Percentiles rank a stretch among this genome's conserved stretches.
These are phyloP conservation scores for Excoecaria cochinchinensis DNA, from an alignment of 345 rosid species.

Conservation along the genomic window DNA sequence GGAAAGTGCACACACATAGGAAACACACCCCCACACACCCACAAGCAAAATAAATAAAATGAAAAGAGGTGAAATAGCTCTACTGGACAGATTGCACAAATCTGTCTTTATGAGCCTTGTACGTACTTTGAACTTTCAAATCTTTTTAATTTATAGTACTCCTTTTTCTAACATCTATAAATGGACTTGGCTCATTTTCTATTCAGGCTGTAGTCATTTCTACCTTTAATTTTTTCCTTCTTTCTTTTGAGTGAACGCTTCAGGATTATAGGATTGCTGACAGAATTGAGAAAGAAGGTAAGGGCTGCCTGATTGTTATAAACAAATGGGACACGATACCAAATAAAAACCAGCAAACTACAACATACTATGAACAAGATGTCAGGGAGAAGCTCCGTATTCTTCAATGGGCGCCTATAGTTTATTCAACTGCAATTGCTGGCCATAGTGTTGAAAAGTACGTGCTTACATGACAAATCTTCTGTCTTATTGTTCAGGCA, in stretches of 20 bases:
- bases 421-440: constrained; percentile 84
- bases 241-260: constrained; percentile 19
- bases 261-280: constrained; percentile 90
- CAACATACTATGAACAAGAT: constrained; percentile 79
- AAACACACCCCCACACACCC: background rate
- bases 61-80: background rate
- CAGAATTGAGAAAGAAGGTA: constrained; percentile 91
- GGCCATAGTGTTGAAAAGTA: constrained; percentile 91
- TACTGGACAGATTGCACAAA: background rate
- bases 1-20: background rate
- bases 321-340: constrained; percentile 99
- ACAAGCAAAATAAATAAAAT: background rate
- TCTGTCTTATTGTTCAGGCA: background rate
- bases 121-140: background rate
- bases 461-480: constrained; percentile 16
- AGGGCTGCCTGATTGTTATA: constrained; percentile 91
- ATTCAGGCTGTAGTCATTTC: background rate
- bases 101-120: background rate
- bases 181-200: background rate
- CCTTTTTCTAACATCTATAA: background rate
- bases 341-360: constrained; percentile 78
- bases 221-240: background rate
- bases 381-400: constrained; percentile 83
- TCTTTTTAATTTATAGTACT: background rate
- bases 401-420: constrained; percentile 95